Percentiles rank a stretch among this genome's conserved stretches.
Conservation (phyloP, 2,329 filamentous ascomycete genomes). For the Neonectria punicea region DNA sequence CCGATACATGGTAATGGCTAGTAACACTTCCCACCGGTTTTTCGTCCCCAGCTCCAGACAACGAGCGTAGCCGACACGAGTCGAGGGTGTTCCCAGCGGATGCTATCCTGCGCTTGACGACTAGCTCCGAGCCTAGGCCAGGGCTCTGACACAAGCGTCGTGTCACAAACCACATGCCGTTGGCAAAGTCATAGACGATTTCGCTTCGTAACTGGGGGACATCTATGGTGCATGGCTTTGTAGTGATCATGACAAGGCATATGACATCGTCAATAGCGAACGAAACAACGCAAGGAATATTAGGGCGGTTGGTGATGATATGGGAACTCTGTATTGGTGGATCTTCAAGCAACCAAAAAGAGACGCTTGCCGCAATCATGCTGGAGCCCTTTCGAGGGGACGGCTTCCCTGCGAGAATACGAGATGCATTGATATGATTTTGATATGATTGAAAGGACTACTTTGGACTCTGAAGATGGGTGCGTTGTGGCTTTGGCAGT, state of each 20-base stretch:
- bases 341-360: not conserved
- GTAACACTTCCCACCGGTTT: not conserved
- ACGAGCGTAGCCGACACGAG: slow-evolving; percentile 1
- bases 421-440: not conserved
- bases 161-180: slow-evolving; percentile 2
- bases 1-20: slow-evolving; percentile 10
- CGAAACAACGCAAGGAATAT: not conserved
- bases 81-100: slow-evolving; percentile 1
- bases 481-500: not conserved
- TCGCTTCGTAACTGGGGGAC: not conserved
- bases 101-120: not conserved
- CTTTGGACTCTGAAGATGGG: not conserved
- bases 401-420: not conserved
- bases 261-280: not conserved
- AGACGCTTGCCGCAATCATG: not conserved
- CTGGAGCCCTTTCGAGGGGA: not conserved
- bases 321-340: not conserved
- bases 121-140: not conserved
- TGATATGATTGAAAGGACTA: not conserved
- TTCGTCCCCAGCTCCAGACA: slow-evolving; percentile 7
- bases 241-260: not conserved
- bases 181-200: not conserved
- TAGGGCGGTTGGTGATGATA: not conserved
- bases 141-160: slow-evolving; percentile 2
- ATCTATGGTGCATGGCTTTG: not conserved